A percentile compares a stretch with the other conserved stretches of the same genome.
Evolutionary conservation across 139 green algal species (phyloP).

Genomic region (Picochlorum sp.): DNA sequence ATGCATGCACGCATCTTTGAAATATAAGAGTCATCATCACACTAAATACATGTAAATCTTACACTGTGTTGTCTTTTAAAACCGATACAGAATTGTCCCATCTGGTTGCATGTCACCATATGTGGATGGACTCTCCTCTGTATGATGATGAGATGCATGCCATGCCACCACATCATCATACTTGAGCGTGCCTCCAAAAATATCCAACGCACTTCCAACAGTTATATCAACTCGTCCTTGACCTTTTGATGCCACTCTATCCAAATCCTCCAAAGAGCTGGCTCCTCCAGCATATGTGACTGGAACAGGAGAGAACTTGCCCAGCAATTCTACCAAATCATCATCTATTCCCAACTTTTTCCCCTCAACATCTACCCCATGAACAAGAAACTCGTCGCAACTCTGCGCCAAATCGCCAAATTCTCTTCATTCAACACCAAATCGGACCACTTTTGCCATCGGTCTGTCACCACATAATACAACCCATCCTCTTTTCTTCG

Average conservation of each 20-base stretch:
- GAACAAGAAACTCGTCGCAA: slow-evolving; percentile 94
- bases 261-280: slow-evolving; percentile 72
- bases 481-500: slow-evolving; percentile 48
- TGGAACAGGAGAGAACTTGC: slow-evolving; percentile 55
- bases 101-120: slow-evolving; percentile 4
- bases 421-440: slow-evolving; percentile 45
- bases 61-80: slow-evolving; percentile 3
- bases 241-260: slow-evolving; percentile 54
- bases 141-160: slow-evolving; percentile 52
- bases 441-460: slow-evolving; percentile 66
- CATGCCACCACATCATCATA: slow-evolving; percentile 88
- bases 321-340: slow-evolving; percentile 81
- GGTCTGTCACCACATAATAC: slow-evolving; percentile 67
- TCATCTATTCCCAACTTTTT: slow-evolving; percentile 94
- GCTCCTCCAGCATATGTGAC: slow-evolving; percentile 95
- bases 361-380: slow-evolving; percentile 97
- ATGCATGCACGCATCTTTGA: slow-evolving; percentile 5
- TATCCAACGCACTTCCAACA: slow-evolving; percentile 92
- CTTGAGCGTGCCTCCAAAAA: slow-evolving; percentile 86
- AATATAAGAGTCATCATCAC: slow-evolving; percentile 7
- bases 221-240: slow-evolving; percentile 85
- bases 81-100: slow-evolving; percentile 9
- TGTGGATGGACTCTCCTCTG: slow-evolving; percentile 8
- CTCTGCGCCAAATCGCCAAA: slow-evolving; percentile 58
- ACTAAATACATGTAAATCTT: not conserved